These are phyloP conservation scores for Fusarium pseudocircinatum DNA, from an alignment of 2,329 filamentous ascomycete genomes.

Conservation along the genomic window DNA sequence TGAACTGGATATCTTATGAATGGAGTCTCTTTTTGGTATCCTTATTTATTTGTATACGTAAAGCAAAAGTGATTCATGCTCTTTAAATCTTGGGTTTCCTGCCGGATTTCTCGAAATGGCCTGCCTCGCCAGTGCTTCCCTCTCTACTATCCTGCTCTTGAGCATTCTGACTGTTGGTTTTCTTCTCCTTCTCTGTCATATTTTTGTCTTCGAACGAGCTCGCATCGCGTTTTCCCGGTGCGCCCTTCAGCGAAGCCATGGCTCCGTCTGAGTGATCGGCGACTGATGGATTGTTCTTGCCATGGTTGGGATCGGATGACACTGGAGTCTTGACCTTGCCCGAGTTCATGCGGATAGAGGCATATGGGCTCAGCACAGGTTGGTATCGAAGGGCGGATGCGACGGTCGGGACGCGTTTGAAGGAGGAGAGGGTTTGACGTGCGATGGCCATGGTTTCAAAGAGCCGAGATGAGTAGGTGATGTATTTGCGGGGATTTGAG, in stretches of 20 bases:
- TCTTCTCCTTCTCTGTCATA: conserved; percentile 9
- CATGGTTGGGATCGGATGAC: conserved; percentile 4
- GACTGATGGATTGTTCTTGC: background rate
- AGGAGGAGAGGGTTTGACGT: background rate
- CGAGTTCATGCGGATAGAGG: conserved; percentile 1
- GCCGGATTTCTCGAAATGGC: conserved; percentile 14
- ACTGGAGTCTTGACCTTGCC: conserved; percentile 9
- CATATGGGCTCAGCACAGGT: background rate
- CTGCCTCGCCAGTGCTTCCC: background rate
- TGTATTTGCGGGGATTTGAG: background rate
- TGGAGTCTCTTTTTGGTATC: too few relatives aligned
- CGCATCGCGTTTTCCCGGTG: conserved; percentile 11
- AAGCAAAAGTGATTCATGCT: too few relatives aligned
- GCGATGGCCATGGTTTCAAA: background rate
- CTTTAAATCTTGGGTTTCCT: background rate
- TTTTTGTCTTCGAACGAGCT: conserved; percentile 7
- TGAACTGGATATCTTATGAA: rapidly evolving
- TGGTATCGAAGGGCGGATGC: background rate
- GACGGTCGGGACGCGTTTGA: background rate
- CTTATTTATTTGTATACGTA: too few relatives aligned
- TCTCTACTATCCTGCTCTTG: conserved; percentile 14
- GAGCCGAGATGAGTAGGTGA: background rate
- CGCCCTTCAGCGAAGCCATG: conserved; percentile 16
- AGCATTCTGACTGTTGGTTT: conserved; percentile 16
- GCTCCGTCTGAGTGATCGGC: conserved; percentile 16